These are phyloP conservation scores for Neospora caninum DNA, from an alignment of 169 alveolate species.

Conservation along the genomic window DNA sequence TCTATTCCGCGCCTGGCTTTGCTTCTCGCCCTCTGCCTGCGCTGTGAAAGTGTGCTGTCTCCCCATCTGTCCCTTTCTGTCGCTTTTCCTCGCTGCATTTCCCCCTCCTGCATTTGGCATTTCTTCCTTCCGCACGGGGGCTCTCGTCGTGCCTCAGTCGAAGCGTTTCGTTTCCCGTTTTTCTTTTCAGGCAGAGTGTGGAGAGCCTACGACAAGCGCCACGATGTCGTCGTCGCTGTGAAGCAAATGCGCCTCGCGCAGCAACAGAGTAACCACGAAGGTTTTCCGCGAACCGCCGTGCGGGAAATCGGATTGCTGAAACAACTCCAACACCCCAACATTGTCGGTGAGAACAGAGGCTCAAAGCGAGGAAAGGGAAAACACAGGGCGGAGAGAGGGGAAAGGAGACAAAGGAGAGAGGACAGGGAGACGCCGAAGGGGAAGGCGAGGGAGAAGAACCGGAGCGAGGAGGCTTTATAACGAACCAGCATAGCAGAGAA, in stretches of 20 bases:
- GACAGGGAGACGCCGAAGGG: background rate
- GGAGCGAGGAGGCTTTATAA: background rate
- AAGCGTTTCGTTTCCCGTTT: background rate
- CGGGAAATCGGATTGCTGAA: slow-evolving; percentile 88
- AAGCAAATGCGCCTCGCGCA: slow-evolving; percentile 48
- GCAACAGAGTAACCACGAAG: slow-evolving; percentile 73
- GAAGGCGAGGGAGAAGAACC: background rate
- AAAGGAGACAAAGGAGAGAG: background rate
- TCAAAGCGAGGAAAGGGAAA: no score
- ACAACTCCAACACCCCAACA: slow-evolving; percentile 86
- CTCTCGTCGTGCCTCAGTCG: background rate
- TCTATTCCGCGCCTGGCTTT: background rate
- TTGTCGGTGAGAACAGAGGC: slow-evolving; percentile 72
- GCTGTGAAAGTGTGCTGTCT: background rate
- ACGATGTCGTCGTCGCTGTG: slow-evolving; percentile 29
- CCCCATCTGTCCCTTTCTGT: background rate
- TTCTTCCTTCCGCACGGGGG: background rate
- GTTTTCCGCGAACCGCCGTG: slow-evolving; percentile 89
- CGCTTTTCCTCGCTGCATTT: background rate
- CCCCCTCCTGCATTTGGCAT: background rate
- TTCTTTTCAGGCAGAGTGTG: slow-evolving; percentile 44
- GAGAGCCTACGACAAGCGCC: slow-evolving; percentile 33
- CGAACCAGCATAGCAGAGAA: background rate
- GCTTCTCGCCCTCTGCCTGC: background rate
- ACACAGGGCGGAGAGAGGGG: background rate